These are phyloP conservation scores for Neoboletus subvelutipes DNA, from an alignment of 768 basidiomycete species.

Conservation along the genomic window DNA sequence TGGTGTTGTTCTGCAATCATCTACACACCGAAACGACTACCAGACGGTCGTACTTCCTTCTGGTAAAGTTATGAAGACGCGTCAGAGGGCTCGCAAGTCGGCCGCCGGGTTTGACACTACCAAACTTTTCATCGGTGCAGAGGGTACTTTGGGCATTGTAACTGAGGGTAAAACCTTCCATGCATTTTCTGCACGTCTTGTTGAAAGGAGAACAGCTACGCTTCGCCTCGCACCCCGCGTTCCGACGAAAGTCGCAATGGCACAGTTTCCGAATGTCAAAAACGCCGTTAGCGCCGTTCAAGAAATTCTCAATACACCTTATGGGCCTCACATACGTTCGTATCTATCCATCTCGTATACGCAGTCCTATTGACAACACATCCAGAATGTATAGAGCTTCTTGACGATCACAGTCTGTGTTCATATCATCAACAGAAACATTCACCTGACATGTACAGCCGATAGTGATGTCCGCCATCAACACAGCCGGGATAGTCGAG, in stretches of 20 bases:
- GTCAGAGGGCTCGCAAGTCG: conserved; percentile 76
- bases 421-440: not conserved
- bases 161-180: conserved; percentile 58
- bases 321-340: conserved; percentile 74
- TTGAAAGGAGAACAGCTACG: conserved; percentile 52
- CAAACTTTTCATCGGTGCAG: conserved; percentile 87
- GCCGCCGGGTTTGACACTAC: conserved; percentile 86
- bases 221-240: conserved; percentile 76
- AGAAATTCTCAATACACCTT: conserved; percentile 69
- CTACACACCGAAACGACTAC: not conserved
- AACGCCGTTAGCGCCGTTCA: conserved; percentile 78
- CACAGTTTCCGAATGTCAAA: conserved; percentile 79
- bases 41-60: conserved; percentile 84
- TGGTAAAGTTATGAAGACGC: conserved; percentile 86
- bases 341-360: not conserved
- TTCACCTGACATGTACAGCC: not conserved
- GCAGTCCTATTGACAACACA: not conserved
- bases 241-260: conserved; percentile 85
- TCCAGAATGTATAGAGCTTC: conserved; percentile 82
- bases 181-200: not conserved
- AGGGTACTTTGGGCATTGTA: conserved; percentile 88
- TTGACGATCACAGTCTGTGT: conserved; percentile 69
- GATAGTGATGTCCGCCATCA: conserved; percentile 76
- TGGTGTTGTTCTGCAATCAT: not conserved
- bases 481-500: conserved; percentile 60